Evolutionary conservation across 148 eudicot species (phyloP).

Genomic region (Vaccinium darrowii): DNA sequence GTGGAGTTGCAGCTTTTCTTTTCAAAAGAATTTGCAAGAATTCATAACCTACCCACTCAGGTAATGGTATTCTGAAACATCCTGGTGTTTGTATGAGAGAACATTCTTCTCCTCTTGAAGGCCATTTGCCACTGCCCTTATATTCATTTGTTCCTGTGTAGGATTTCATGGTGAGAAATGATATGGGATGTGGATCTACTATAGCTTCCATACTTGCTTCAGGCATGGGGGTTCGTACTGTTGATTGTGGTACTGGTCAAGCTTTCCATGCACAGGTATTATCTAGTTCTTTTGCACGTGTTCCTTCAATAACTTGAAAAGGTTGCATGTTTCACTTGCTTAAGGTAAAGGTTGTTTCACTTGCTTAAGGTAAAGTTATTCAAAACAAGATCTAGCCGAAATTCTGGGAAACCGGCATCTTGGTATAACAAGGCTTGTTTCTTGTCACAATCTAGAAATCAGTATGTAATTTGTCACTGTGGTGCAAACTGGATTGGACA

Average conservation of each 20-base stretch:
- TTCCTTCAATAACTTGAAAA: slow-evolving; percentile 10
- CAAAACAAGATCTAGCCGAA: not conserved
- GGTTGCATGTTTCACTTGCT: not conserved
- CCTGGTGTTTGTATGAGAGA: too few relatives aligned
- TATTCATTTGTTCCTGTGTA: slow-evolving; percentile 25
- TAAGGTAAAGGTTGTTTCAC: too few relatives aligned
- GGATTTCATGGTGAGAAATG: slow-evolving; percentile 98
- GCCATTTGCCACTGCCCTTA: slow-evolving; percentile 21
- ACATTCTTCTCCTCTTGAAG: not conserved
- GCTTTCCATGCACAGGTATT: slow-evolving; percentile 87
- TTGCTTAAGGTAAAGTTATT: too few relatives aligned
- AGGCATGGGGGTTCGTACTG: slow-evolving; percentile 91
- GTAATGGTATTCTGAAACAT: slow-evolving; percentile 54
- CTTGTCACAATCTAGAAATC: not conserved
- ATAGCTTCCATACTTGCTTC: slow-evolving; percentile 97
- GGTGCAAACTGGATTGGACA: too few relatives aligned
- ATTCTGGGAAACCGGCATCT: not conserved
- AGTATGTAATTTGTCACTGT: not conserved
- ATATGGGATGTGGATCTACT: slow-evolving; percentile 99
- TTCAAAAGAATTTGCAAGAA: slow-evolving; percentile 85
- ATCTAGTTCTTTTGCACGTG: slow-evolving; percentile 34
- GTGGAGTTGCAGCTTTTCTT: slow-evolving; percentile 85
- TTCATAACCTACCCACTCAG: slow-evolving; percentile 88
- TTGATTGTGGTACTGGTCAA: slow-evolving; percentile 51
- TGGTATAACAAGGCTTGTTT: not conserved